Evolutionary conservation across 805 yeast genomes (phyloP).

Genomic region (Lachancea cidri): DNA sequence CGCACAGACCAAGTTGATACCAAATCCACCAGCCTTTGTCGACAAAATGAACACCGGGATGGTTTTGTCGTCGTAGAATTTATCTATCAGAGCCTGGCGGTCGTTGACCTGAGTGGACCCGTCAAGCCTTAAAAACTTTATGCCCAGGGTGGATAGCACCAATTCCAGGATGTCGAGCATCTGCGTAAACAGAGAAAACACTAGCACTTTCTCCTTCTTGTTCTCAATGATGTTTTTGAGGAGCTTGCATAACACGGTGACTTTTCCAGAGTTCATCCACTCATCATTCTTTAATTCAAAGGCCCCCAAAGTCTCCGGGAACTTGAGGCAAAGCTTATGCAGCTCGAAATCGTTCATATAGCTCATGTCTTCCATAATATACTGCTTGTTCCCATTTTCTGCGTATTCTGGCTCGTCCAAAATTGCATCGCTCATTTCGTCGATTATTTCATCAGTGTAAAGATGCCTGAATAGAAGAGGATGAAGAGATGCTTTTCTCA

Average conservation of each 20-base stretch:
- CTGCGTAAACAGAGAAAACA: constrained; percentile 91
- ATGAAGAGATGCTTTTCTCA: constrained; percentile 90
- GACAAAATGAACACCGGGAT: constrained; percentile 86
- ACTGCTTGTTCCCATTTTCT: constrained; percentile 66
- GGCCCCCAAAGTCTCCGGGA: constrained; percentile 56
- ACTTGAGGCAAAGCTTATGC: constrained; percentile 64
- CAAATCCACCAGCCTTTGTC: constrained; percentile 98
- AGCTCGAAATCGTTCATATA: constrained; percentile 92
- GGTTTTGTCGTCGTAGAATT: constrained; percentile 71
- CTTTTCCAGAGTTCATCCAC: constrained; percentile 71
- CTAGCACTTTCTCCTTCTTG: constrained; percentile 59
- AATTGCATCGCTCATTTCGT: constrained; percentile 69
- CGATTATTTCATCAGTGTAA: constrained; percentile 52
- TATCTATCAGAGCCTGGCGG: constrained; percentile 87
- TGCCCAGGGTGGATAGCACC: constrained; percentile 56
- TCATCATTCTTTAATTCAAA: constrained; percentile 49
- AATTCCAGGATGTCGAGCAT: constrained; percentile 81
- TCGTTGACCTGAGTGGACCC: constrained; percentile 93
- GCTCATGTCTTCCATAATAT: constrained; percentile 88
- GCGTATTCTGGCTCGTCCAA: constrained; percentile 74
- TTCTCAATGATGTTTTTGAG: constrained; percentile 48
- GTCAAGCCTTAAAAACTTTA: constrained; percentile 79
- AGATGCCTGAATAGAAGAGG: constrained; percentile 74
- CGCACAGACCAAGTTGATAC: constrained; percentile 94
- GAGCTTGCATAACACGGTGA: constrained; percentile 49